Evolutionary conservation across 441 rosid genomes (phyloP).

Genomic region (Adansonia grandidieri): DNA sequence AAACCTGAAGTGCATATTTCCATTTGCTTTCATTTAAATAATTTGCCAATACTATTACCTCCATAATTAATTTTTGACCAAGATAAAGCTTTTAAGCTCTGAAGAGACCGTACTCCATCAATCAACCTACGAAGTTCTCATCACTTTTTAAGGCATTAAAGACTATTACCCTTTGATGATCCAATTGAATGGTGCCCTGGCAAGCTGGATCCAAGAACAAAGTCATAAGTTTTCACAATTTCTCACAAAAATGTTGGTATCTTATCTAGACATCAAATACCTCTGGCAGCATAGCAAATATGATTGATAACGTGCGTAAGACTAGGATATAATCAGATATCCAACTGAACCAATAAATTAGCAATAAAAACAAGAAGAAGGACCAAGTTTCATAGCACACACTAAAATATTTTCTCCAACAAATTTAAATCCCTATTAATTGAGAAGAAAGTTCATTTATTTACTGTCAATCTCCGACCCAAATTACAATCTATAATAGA

Average conservation of each 20-base stretch:
- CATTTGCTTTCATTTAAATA: conserved; percentile 3
- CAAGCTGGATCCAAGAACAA: conserved; percentile 2
- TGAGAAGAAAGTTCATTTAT: conserved; percentile 11
- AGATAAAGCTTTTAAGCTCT: background rate
- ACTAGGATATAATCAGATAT: background rate
- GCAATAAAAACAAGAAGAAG: background rate
- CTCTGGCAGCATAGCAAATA: too few relatives aligned
- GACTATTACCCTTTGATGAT: background rate
- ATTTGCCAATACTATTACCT: background rate
- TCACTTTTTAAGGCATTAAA: background rate
- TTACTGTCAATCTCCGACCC: background rate
- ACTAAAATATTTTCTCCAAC: too few relatives aligned
- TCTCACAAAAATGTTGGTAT: background rate
- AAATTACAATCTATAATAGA: background rate
- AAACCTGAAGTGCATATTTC: background rate
- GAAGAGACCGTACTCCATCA: background rate
- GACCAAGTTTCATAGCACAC: background rate
- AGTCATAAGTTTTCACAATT: background rate
- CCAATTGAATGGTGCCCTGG: background rate
- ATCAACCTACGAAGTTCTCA: background rate
- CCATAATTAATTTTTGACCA: background rate
- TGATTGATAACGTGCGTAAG: background rate
- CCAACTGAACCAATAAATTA: too few relatives aligned
- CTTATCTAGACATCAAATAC: background rate
- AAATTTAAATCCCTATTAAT: background rate